Percentiles rank a stretch among this genome's conserved stretches.
Evolutionary conservation across 169 alveolate genomes (phyloP).

Genomic region (Plasmodium yoelii): DNA sequence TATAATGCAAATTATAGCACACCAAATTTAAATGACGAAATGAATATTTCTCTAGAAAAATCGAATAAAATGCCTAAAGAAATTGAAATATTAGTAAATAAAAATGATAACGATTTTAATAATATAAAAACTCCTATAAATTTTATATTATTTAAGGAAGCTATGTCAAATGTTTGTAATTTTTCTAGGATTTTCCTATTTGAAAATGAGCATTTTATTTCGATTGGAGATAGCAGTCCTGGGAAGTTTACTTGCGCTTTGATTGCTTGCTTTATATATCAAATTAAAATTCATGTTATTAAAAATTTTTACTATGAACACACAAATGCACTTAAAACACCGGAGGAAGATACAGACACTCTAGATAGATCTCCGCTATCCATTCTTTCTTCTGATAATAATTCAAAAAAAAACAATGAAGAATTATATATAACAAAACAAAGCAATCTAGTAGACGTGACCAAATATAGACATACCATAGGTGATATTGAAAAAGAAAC

Average conservation of each 20-base stretch:
- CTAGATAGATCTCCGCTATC: too few relatives aligned
- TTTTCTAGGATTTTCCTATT: slow-evolving; percentile 73
- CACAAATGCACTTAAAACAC: slow-evolving; percentile 7
- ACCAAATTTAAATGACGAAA: slow-evolving; percentile 2
- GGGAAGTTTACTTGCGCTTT: slow-evolving; percentile 69
- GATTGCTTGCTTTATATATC: slow-evolving; percentile 76
- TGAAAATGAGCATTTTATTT: slow-evolving; percentile 76
- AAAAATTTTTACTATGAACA: slow-evolving; percentile 56
- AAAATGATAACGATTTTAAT: slow-evolving; percentile 68
- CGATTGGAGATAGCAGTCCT: slow-evolving; percentile 72
- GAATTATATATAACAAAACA: not conserved
- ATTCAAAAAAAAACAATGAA: not conserved
- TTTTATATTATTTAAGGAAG: slow-evolving; percentile 73
- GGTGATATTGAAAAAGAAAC: not conserved
- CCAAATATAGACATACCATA: not conserved
- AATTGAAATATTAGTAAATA: slow-evolving; percentile 43
- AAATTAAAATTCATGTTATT: slow-evolving; percentile 68
- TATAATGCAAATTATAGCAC: not conserved
- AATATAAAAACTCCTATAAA: slow-evolving; percentile 51
- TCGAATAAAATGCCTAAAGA: slow-evolving; percentile 61
- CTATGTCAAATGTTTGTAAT: slow-evolving; percentile 72
- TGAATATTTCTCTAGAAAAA: slow-evolving; percentile 21
- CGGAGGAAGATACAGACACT: not conserved
- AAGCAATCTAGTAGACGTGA: not conserved
- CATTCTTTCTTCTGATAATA: not conserved